Conservation (phyloP, 2,329 filamentous ascomycete species). For the Orbilia ellipsospora region DNA sequence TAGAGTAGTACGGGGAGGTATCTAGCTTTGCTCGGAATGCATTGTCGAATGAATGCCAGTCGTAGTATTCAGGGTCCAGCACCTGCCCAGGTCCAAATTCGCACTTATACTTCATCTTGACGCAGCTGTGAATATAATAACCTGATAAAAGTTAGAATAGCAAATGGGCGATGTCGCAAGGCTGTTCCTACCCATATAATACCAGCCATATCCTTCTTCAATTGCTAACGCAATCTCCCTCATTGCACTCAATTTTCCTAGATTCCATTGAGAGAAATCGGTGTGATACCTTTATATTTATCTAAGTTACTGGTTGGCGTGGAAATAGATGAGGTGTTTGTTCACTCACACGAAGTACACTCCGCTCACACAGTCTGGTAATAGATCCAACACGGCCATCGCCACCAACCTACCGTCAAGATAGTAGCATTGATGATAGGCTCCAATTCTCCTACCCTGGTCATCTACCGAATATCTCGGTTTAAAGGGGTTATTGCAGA, state of each 20-base stretch:
- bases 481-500: constrained; percentile 76
- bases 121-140: constrained; percentile 82
- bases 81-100: constrained; percentile 80
- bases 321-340: too few species aligned
- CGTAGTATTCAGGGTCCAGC: constrained; percentile 74
- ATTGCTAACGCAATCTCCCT: constrained; percentile 77
- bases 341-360: constrained; percentile 77
- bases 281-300: constrained; percentile 68
- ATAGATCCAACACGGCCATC: constrained; percentile 78
- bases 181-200: constrained; percentile 71
- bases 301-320: not conserved
- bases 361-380: constrained; percentile 80
- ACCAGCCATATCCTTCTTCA: constrained; percentile 77
- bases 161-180: not conserved
- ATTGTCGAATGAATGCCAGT: constrained; percentile 72
- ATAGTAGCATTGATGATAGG: constrained; percentile 84
- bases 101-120: constrained; percentile 87
- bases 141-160: constrained; percentile 63
- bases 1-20: constrained; percentile 68
- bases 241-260: constrained; percentile 80
- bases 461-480: constrained; percentile 64
- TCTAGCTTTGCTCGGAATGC: constrained; percentile 68
- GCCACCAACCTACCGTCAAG: constrained; percentile 80
- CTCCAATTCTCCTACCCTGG: constrained; percentile 71
- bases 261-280: constrained; percentile 75